These are phyloP conservation scores for Botryotinia convoluta DNA, from an alignment of 2,329 filamentous ascomycete genomes.

Conservation along the genomic window DNA sequence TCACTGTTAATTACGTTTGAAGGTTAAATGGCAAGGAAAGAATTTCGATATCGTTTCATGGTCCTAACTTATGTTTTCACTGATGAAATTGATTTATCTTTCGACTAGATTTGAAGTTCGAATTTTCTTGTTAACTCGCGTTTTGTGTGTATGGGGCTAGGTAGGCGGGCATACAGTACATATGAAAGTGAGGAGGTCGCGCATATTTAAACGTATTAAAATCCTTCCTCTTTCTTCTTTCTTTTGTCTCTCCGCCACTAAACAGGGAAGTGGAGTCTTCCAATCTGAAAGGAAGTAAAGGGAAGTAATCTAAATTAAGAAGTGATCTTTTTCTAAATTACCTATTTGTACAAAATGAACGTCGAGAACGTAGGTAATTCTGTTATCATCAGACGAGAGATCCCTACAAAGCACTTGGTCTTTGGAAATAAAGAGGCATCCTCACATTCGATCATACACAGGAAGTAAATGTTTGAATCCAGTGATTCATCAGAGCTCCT, in stretches of 20 bases:
- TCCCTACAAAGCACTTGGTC: not conserved
- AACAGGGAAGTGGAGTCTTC: not conserved
- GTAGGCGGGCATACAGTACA: fast-evolving
- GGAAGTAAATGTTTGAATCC: not conserved
- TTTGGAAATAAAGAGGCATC: not conserved
- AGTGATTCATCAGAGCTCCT: not conserved
- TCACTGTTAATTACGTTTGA: fast-evolving
- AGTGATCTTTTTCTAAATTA: not conserved
- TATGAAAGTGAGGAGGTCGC: not conserved
- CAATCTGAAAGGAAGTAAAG: not conserved
- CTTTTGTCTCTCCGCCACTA: not conserved
- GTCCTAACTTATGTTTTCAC: not conserved
- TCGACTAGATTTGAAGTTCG: not conserved
- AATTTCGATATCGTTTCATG: not conserved
- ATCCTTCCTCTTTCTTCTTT: not conserved
- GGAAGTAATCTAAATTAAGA: not conserved
- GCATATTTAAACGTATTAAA: not conserved
- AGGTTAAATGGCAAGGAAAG: not conserved
- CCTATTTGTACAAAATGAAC: not conserved
- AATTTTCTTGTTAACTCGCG: fast-evolving
- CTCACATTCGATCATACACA: not conserved
- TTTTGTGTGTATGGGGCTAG: not conserved
- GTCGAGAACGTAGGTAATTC: not conserved
- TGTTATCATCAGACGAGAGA: not conserved
- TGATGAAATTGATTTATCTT: not conserved